Conservation (phyloP, 148 eudicot species). For the Arctostaphylos glauca region DNA sequence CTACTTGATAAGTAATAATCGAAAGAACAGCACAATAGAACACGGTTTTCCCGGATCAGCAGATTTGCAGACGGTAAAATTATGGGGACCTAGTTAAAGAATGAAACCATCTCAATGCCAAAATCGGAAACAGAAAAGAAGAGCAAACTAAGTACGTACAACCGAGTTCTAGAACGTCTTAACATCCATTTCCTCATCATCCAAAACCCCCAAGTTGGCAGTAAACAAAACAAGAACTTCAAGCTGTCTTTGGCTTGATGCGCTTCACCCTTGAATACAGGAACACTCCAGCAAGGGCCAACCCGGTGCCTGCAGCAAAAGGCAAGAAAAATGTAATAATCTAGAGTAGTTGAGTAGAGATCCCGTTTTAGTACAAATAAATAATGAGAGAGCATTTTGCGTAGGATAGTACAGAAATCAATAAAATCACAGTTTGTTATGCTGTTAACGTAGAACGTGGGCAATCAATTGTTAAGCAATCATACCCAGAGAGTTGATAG, state of each 20-base stretch:
- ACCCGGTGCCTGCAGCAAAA: conserved; percentile 64
- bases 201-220: conserved; percentile 10
- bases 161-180: neutral
- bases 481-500: conserved; percentile 75
- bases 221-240: conserved; percentile 17
- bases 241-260: conserved; percentile 66
- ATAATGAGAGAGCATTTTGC: neutral
- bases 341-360: neutral
- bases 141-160: neutral
- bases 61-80: conserved; percentile 6
- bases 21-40: conserved; percentile 12
- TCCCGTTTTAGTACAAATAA: neutral
- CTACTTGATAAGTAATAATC: neutral
- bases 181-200: conserved; percentile 12
- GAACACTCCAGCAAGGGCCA: conserved; percentile 95
- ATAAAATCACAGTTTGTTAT: neutral
- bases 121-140: neutral
- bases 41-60: neutral
- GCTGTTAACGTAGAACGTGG: neutral
- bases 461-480: conserved; percentile 7
- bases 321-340: neutral
- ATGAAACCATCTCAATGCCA: neutral
- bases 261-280: conserved; percentile 81
- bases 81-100: conserved; percentile 13
- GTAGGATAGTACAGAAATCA: neutral